These are phyloP conservation scores for Coleophoma eucalyptorum DNA, from an alignment of 2,329 filamentous ascomycete genomes.

Conservation along the genomic window DNA sequence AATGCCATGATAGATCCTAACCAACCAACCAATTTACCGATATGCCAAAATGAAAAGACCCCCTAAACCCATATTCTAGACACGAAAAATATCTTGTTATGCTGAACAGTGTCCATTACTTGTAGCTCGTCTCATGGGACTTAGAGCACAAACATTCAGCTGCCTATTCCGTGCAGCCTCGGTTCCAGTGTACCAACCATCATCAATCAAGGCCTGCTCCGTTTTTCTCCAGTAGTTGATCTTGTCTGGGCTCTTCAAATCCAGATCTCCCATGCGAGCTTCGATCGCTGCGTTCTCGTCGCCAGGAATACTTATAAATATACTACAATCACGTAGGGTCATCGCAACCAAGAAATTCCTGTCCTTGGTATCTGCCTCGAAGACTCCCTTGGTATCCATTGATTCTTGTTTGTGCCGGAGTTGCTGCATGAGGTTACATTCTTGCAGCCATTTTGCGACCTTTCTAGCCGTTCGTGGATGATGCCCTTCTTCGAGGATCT, in stretches of 20 bases:
- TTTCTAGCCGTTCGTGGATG: not conserved
- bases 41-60: no score
- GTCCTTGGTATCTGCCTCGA: conserved; percentile 29
- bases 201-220: conserved; percentile 59
- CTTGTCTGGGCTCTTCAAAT: conserved; percentile 70
- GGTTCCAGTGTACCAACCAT: conserved; percentile 60
- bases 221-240: conserved; percentile 63
- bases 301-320: conserved; percentile 59
- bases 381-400: conserved; percentile 24
- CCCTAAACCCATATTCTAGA: no score
- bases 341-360: conserved; percentile 64
- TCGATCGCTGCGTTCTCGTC: conserved; percentile 33
- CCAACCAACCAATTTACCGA: no score
- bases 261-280: conserved; percentile 69
- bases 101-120: no score
- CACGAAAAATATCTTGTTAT: no score
- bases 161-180: conserved; percentile 21
- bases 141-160: conserved; percentile 3
- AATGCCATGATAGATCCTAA: no score
- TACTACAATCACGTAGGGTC: conserved; percentile 77
- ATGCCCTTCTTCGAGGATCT: conserved; percentile 22
- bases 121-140: no score
- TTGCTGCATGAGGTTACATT: conserved; percentile 25
- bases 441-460: conserved; percentile 32
- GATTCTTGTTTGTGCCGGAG: conserved; percentile 36